Evolutionary conservation across 2,329 filamentous ascomycete genomes (phyloP).

Genomic region (Penicillium rolfsii): DNA sequence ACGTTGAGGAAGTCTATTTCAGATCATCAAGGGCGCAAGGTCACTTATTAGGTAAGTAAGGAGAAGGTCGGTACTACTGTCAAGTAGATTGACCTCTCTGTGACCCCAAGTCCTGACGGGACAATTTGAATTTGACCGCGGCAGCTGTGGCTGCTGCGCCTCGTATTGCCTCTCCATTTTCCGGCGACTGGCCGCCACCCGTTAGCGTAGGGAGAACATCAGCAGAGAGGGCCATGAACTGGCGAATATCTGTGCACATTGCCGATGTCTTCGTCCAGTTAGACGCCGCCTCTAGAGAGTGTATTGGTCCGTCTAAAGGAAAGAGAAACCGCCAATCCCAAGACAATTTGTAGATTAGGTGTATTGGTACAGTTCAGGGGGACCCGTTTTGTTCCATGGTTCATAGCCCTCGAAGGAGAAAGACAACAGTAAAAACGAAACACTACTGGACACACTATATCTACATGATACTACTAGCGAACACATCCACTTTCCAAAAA

Average conservation of each 20-base stretch:
- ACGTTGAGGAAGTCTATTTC: neutral
- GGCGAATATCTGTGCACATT: neutral
- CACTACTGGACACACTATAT: neutral
- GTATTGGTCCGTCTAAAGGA: neutral
- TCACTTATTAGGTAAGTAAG: constrained; percentile 13
- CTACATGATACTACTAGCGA: neutral
- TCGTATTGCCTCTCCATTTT: constrained; percentile 20
- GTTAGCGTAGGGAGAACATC: neutral
- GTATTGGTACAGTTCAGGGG: neutral
- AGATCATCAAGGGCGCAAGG: neutral
- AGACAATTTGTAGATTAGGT: neutral
- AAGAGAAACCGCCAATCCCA: neutral
- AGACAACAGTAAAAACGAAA: neutral
- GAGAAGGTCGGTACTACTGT: constrained; percentile 15
- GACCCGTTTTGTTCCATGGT: constrained; percentile 4
- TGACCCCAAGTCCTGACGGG: neutral
- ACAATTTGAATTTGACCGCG: neutral
- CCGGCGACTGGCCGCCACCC: neutral
- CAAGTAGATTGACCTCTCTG: constrained; percentile 3
- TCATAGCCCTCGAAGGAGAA: neutral
- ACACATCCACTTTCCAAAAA: neutral
- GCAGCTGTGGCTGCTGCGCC: constrained; percentile 18
- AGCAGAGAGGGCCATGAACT: neutral
- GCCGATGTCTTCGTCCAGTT: neutral
- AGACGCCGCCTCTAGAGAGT: too few relatives aligned